Evolutionary conservation across 306 rosid genomes (phyloP), one percentile per base, ranked within the genome.

Genomic region (Vigna angularis): DNA sequence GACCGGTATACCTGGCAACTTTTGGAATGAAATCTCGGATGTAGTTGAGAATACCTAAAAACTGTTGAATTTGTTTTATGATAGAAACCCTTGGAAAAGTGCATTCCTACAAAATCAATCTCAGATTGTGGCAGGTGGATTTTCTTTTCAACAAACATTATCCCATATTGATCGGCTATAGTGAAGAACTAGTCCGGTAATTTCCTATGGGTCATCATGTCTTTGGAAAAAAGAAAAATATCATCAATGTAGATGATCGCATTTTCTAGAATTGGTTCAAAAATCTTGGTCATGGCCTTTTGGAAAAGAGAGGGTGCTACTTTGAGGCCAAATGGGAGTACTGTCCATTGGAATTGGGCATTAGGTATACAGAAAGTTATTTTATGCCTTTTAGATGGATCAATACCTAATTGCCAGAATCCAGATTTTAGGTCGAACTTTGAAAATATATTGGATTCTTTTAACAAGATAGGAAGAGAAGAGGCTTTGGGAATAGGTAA

Each of bases 171-270:
- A 1, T 42, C 12, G 3, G 0, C 3, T 42, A 9, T 9, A 0
- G 0, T 11, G 9, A 42, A 42, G 12, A 7, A 42, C 0, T 42
- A 0, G 12, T 9, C 9, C 12, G 9, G 0, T 0, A 42, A 11
- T 7, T 0, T 10, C 2, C 0, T 42, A 2, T 42, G 4, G 2
- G 2, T 7, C 11, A 2, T 9, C 0, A 2, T 42, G 0, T 42
- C 13, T 42, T 42, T 9, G 38, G 50, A 45, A 1, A 45, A 45
- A 0, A 11, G 50, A 2, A 55, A 0, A 3, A 55, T 20, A 3
- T 55, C 61, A 20, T 55, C 30, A 7, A 55, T 55, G 13, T 55
- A 55, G 13, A 55, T 18, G 0, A 55, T 8, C 0, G 2, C 28
- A 8, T 4, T 18, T 0, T 20, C 0, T 1, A 55, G 3, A 0